Conservation (phyloP, 179 eudicot species). For the Spinacia oleracea region DNA sequence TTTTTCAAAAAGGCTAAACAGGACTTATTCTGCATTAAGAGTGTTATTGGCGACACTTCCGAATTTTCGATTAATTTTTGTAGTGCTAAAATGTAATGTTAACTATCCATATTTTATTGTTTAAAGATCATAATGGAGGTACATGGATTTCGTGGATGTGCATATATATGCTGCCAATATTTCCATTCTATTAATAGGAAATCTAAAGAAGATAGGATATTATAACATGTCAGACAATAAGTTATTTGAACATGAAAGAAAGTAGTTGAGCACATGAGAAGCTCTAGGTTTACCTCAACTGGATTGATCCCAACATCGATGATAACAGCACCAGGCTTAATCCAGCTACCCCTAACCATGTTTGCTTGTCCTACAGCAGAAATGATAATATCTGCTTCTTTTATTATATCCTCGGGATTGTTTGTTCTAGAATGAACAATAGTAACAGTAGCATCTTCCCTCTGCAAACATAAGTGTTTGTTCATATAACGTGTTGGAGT, state of each 20-base stretch:
- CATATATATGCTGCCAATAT: too few relatives aligned
- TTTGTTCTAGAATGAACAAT: conserved; percentile 83
- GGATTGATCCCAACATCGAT: conserved; percentile 96
- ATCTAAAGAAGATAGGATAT: background rate
- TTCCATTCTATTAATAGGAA: background rate
- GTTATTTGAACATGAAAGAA: background rate
- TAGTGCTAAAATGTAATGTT: background rate
- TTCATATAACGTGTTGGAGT: conserved; percentile 7
- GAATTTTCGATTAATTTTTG: background rate
- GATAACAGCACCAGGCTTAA: conserved; percentile 85
- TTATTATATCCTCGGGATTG: conserved; percentile 71
- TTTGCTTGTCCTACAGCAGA: conserved; percentile 84
- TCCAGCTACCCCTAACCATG: conserved; percentile 91
- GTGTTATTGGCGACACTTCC: background rate
- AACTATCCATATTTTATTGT: background rate
- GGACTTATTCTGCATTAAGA: background rate
- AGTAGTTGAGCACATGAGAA: background rate
- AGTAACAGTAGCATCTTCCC: conserved; percentile 92
- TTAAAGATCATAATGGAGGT: background rate
- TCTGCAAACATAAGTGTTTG: conserved; percentile 39
- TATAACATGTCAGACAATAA: background rate
- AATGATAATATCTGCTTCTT: conserved; percentile 86
- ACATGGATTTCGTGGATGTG: background rate
- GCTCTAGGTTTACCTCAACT: conserved; percentile 58
- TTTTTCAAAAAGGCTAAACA: background rate